Evolutionary conservation across 495 filamentous ascomycete genomes (phyloP), one percentile per base, ranked within the genome.

Genomic region (Hypoxylon perforatum): DNA sequence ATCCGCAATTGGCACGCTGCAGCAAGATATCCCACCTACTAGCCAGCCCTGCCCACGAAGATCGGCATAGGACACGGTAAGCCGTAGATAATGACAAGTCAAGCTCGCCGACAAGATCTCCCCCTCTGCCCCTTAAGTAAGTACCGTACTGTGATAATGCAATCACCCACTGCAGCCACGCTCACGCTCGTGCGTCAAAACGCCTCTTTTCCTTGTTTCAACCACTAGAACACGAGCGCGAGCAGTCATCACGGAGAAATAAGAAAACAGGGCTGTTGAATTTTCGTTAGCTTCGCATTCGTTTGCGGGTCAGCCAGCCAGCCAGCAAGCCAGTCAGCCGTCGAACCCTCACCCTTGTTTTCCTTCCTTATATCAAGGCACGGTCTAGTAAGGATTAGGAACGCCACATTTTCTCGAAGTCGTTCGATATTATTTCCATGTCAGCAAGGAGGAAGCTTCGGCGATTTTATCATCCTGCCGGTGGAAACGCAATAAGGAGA

Each of bases 11-110:
- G 57, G 36, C 21, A 25, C 15, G 14, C 25, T 7, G 38, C 18
- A 41, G 36, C 15, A 30, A 36, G 39, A 17, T 36, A 51, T 50
- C 18, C 47, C 36, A 46, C 48, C n/a, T n/a, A n/a, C n/a, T n/a
- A n/a, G n/a, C n/a, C n/a, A n/a, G n/a, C n/a, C n/a, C n/a, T n/a
- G n/a, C n/a, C n/a, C n/a, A n/a, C n/a, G n/a, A 25, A 15, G 35
- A 64, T 64, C 61, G 36, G 28, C 25, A 28, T 28, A 3, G 25
- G 25, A 28, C 25, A 28, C 7, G 25, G 7, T 28, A 28, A n/a
- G 25, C 25, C 7, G 25, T 7, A 28, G 25, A 28, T 28, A 28
- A 28, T 28, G 25, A 28, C 25, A 28, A 28, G 25, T 7, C 7
- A 3, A 28, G 7, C 25, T n/a, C n/a, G n/a, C n/a, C n/a, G n/a